phyloP scores from a whole-genome alignment of 352 stramenopile genomes.

The Phytophthora macrochlamydospora region DNA sequence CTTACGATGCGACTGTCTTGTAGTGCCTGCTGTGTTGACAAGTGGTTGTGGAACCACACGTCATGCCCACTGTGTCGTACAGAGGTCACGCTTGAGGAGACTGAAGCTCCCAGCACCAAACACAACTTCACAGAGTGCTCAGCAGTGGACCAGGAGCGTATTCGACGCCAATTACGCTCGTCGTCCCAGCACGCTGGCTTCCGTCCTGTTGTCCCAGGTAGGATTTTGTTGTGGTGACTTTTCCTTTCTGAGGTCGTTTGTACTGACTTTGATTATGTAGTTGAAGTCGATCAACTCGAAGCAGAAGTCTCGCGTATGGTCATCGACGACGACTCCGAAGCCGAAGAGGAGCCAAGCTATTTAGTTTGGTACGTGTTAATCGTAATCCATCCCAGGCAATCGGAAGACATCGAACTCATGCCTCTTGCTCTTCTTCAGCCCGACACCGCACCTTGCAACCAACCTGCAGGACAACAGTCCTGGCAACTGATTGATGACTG shows the following conservation, averaged over 20 bases:
- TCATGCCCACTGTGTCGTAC: slow-evolving; percentile 85
- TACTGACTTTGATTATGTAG: slow-evolving; percentile 4
- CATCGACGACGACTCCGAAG: slow-evolving; percentile 37
- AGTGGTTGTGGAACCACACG: slow-evolving; percentile 87
- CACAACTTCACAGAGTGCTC: slow-evolving; percentile 84
- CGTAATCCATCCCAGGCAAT: neutral
- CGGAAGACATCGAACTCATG: neutral
- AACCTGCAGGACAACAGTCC: slow-evolving; percentile 22
- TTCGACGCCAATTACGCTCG: slow-evolving; percentile 75
- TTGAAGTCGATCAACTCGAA: slow-evolving; percentile 41
- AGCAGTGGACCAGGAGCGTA: slow-evolving; percentile 64
- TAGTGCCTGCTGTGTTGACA: slow-evolving; percentile 83
- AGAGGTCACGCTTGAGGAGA: slow-evolving; percentile 70
- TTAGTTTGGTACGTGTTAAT: slow-evolving; percentile 35
- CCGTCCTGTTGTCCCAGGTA: slow-evolving; percentile 74
- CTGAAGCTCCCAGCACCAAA: slow-evolving; percentile 45
- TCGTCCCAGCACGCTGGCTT: slow-evolving; percentile 73
- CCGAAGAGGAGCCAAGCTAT: slow-evolving; percentile 39
- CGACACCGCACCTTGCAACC: slow-evolving; percentile 37
- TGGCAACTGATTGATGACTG: slow-evolving; percentile 28
- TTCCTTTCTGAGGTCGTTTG: neutral
- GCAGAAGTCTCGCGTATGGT: slow-evolving; percentile 35
- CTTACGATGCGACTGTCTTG: slow-evolving; percentile 9
- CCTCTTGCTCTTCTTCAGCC: slow-evolving; percentile 15
- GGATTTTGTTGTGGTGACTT: neutral